phyloP scores from a whole-genome alignment of 2,329 filamentous ascomycete species.

The Colletotrichum tropicicola region DNA sequence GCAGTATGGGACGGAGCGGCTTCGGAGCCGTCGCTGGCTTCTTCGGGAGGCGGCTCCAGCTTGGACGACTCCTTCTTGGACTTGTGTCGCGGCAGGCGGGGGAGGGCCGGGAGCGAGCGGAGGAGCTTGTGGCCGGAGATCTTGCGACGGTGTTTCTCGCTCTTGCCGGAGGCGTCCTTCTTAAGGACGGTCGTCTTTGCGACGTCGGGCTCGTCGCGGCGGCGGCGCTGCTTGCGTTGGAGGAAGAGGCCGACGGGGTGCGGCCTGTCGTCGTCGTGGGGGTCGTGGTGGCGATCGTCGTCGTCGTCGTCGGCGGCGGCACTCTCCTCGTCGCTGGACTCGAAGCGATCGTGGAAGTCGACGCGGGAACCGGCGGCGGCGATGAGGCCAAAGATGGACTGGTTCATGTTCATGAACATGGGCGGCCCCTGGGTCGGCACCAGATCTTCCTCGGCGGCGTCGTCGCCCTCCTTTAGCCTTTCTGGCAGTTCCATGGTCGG shows the following conservation, averaged over 20 bases:
- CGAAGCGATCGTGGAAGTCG: conserved; percentile 84
- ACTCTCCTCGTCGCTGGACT: conserved; percentile 86
- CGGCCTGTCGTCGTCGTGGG: neutral
- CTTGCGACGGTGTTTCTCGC: conserved; percentile 61
- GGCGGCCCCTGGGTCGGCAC: conserved; percentile 54
- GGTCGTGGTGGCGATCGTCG: conserved; percentile 26
- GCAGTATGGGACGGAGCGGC: conserved; percentile 24
- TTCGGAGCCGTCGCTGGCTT: conserved; percentile 38
- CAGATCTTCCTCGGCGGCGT: conserved; percentile 58
- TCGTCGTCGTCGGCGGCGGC: conserved; percentile 53
- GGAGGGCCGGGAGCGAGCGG: conserved; percentile 70
- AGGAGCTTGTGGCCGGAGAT: conserved; percentile 67
- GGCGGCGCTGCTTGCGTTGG: conserved; percentile 50
- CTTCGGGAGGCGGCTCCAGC: conserved; percentile 46
- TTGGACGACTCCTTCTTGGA: conserved; percentile 54
- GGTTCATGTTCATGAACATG: conserved; percentile 82
- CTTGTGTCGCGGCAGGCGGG: conserved; percentile 52
- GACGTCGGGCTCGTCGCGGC: conserved; percentile 36
- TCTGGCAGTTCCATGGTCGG: conserved; percentile 61
- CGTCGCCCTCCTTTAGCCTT: conserved; percentile 58
- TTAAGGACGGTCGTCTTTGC: conserved; percentile 42
- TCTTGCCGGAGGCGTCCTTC: conserved; percentile 43
- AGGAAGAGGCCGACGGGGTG: conserved; percentile 7
- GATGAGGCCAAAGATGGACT: conserved; percentile 93
- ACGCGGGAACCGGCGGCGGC: conserved; percentile 85